Conservation (phyloP, 2,329 filamentous ascomycete genomes). For the Pseudogymnoascus sp. region DNA sequence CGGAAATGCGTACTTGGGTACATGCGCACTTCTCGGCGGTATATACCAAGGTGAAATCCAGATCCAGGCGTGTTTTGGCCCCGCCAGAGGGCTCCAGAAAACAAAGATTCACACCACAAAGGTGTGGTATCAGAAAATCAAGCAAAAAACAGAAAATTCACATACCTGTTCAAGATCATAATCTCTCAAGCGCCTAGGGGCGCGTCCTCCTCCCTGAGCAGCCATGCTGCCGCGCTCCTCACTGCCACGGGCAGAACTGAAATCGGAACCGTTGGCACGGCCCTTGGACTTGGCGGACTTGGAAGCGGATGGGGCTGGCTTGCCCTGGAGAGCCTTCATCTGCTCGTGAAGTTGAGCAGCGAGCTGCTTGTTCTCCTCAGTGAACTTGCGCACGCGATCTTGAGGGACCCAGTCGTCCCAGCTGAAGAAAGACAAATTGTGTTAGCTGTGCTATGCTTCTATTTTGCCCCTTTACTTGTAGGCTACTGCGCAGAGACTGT, state of each 20-base stretch:
- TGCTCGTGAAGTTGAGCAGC: slow-evolving; percentile 65
- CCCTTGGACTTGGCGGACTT: slow-evolving; percentile 44
- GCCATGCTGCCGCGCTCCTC: slow-evolving; percentile 63
- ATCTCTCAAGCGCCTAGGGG: slow-evolving; percentile 68
- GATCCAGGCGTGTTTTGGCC: neutral
- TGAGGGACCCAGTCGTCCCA: slow-evolving; percentile 98
- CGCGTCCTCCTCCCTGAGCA: slow-evolving; percentile 52
- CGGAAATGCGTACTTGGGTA: neutral
- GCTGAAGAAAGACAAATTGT: slow-evolving; percentile 31
- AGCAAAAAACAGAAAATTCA: slow-evolving; percentile 20
- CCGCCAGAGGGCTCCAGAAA: neutral
- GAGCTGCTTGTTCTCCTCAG: slow-evolving; percentile 88
- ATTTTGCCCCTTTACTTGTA: neutral
- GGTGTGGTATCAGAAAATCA: slow-evolving; percentile 12
- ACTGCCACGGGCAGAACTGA: slow-evolving; percentile 61
- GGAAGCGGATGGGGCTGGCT: slow-evolving; percentile 29
- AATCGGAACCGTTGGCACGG: slow-evolving; percentile 43
- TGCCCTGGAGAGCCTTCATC: slow-evolving; percentile 39
- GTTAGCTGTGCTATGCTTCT: neutral
- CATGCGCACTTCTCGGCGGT: neutral
- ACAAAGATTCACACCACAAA: neutral
- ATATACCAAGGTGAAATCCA: neutral
- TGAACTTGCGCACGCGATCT: slow-evolving; percentile 89
- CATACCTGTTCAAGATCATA: slow-evolving; percentile 76
- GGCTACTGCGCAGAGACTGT: neutral